Base-by-base conservation (phyloP, 164 flowering plant genomes). In the Nymphaea thermarum region DNA sequence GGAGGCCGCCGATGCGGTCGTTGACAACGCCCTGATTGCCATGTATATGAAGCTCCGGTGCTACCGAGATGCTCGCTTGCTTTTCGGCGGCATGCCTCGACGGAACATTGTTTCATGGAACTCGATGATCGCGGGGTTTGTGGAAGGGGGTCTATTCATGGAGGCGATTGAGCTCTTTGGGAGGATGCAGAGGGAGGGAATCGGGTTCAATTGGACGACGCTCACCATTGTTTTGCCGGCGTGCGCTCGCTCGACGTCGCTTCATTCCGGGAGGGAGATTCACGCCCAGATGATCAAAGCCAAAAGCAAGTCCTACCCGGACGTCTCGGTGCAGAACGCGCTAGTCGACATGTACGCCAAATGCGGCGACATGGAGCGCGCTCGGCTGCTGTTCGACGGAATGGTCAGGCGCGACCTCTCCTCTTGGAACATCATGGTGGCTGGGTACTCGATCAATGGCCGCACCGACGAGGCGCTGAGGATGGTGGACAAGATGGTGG, bases 341-440 rank as follows among this genome's bases (percentile, higher is more conserved):
- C 74, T 82, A 4, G 65, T 80, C 71, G 85, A 80, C 67, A 77
- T 82, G 83, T 78, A 78, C 63, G 78, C 79, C 17, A 82, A 79
- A 71, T 80, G 83, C 68, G 83, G 83, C 43, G 76, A 51, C 42
- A 68, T 79, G 62, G 73, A 65, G n/a, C 79, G 68, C 65, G 76
- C 83, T 64, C 63, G 44, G 41, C 68, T 59, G 63, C 78, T 79
- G 72, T 80, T 82, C 62, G 69, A 71, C 60, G 47, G 63, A 17
- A 80, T 79, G 80, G 11, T 14, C 12, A 47, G 12, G 2, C 7
- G 55, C 7, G 83, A 79, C 67, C 77, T 79, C 57, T 75, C 78
- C 2, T 71, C 81, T 6, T 83, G 84, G 83, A 80, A 80, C 70
- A 75, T 75, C 3, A 43, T 80, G 72, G 65, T 81, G 11, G 74